Conservation (phyloP, 495 filamentous ascomycete genomes). For the Halenospora varia region DNA sequence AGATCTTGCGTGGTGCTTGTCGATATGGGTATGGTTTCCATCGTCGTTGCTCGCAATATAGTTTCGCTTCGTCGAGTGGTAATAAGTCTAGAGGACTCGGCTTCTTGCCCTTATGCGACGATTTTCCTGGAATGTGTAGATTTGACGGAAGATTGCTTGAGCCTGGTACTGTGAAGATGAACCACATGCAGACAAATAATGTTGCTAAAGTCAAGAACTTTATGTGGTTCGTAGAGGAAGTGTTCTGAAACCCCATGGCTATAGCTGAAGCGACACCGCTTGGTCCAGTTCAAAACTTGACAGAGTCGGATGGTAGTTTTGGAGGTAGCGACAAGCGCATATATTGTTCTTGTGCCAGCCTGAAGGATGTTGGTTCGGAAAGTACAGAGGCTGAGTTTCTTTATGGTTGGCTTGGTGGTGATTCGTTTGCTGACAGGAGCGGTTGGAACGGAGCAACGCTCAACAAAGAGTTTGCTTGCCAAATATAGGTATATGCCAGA, state of each 20-base stretch:
- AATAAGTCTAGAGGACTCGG: neutral
- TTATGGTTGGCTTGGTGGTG: too few relatives aligned
- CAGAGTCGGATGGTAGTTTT: too few relatives aligned
- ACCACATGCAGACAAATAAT: neutral
- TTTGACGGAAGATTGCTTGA: neutral
- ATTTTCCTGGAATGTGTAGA: neutral
- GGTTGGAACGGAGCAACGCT: too few relatives aligned
- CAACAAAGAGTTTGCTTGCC: neutral
- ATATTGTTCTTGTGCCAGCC: too few relatives aligned
- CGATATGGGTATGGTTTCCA: constrained; percentile 1
- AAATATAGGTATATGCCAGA: too few relatives aligned
- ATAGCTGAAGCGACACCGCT: too few relatives aligned
- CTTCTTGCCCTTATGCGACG: too few relatives aligned
- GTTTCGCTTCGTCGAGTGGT: constrained; percentile 2
- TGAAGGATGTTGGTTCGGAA: too few relatives aligned
- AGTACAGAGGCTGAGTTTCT: too few relatives aligned
- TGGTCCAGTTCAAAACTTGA: neutral
- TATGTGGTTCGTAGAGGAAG: neutral
- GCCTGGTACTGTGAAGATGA: neutral
- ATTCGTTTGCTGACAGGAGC: too few relatives aligned
- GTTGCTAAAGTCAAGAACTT: neutral
- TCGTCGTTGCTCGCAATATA: neutral
- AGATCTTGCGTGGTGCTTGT: constrained; percentile 26
- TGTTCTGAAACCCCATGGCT: neutral
- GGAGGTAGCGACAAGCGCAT: too few relatives aligned